A percentile compares a stretch with the other conserved stretches of the same genome.
Evolutionary conservation across 2,329 filamentous ascomycete species (phyloP).

Genomic region (Colletotrichum echinochloae): DNA sequence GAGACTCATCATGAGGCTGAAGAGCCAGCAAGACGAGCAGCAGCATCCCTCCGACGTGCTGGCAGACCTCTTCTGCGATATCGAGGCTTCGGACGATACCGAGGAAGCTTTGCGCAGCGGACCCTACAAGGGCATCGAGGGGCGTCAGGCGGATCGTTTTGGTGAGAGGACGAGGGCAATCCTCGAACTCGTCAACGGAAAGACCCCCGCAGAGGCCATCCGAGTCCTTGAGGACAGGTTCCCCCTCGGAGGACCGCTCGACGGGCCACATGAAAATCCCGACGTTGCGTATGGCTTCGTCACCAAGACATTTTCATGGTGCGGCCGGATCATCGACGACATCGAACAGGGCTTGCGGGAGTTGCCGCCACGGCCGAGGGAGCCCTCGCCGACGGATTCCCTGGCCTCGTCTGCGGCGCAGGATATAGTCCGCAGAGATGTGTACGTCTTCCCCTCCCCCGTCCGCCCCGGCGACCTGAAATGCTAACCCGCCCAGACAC

Average conservation of each 20-base stretch:
- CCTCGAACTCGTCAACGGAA: constrained; percentile 8
- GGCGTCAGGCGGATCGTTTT: background rate
- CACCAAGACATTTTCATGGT: background rate
- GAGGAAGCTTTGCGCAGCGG: constrained; percentile 22
- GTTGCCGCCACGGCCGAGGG: background rate
- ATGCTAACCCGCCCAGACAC: constrained; percentile 17
- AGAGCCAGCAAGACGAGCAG: background rate
- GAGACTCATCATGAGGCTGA: constrained; percentile 48
- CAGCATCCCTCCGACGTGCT: constrained; percentile 8
- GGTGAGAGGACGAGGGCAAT: constrained; percentile 11
- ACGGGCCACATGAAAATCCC: background rate
- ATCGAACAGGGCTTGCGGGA: constrained; percentile 4
- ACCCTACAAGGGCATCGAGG: constrained; percentile 19
- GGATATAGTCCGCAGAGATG: constrained; percentile 23
- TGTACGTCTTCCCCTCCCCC: background rate
- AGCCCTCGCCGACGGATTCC: constrained; percentile 26
- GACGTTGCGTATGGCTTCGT: constrained; percentile 2
- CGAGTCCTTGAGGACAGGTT: constrained; percentile 9
- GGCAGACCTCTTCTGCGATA: constrained; percentile 24
- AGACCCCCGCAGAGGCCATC: constrained; percentile 29
- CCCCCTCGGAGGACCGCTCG: background rate
- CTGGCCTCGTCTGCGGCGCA: constrained; percentile 14
- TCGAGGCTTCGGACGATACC: constrained; percentile 11
- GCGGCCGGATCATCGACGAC: constrained; percentile 25
- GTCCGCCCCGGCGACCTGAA: background rate